Evolutionary conservation across 768 basidiomycete species (phyloP).

Genomic region (Russula griseocarnosa): DNA sequence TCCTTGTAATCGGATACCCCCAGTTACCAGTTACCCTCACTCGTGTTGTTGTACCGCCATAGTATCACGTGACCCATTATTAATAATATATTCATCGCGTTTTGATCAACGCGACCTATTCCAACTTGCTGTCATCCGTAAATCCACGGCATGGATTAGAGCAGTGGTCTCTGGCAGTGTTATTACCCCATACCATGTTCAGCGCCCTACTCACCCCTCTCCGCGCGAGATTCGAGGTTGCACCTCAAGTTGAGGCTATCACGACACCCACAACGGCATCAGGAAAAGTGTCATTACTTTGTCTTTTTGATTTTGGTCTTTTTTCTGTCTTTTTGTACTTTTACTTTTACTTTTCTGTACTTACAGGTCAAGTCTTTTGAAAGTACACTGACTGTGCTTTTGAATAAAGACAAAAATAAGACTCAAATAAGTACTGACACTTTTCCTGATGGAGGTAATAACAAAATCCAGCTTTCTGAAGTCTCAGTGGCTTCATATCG

Average conservation of each 20-base stretch:
- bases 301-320: too few species aligned
- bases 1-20: slow-evolving; percentile 23
- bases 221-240: slow-evolving; percentile 35
- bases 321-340: too few species aligned
- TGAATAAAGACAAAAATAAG: too few species aligned
- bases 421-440: too few species aligned
- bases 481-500: slow-evolving; percentile 68
- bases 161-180: background rate
- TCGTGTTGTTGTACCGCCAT: background rate
- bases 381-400: too few species aligned
- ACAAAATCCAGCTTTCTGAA: slow-evolving; percentile 47
- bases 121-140: background rate
- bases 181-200: slow-evolving; percentile 30
- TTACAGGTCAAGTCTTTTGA: too few species aligned
- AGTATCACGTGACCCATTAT: slow-evolving; percentile 6
- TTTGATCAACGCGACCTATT: background rate
- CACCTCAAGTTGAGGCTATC: slow-evolving; percentile 17
- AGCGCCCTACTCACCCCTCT: slow-evolving; percentile 37
- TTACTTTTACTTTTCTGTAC: too few species aligned
- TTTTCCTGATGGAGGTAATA: too few species aligned
- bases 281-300: too few species aligned
- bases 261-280: slow-evolving; percentile 12
- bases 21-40: slow-evolving; percentile 12
- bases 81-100: background rate
- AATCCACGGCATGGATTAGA: slow-evolving; percentile 19